Conservation (phyloP, 176 grass and related monocot genomes). For the Juncus inflexus region DNA sequence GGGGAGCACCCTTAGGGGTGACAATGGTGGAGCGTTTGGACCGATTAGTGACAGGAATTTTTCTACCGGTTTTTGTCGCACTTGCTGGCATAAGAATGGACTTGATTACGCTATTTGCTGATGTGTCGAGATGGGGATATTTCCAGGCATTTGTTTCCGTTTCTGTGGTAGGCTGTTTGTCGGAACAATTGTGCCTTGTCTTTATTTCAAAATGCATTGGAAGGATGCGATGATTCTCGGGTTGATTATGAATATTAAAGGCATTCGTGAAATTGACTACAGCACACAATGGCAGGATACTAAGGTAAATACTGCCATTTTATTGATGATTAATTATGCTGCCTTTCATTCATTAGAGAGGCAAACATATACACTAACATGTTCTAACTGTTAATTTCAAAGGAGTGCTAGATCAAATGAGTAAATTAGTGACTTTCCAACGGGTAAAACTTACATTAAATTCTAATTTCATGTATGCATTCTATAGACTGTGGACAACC, state of each 20-base stretch:
- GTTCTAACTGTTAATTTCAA: neutral
- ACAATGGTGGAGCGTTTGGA: conserved; percentile 59
- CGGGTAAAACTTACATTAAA: neutral
- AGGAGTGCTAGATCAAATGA: neutral
- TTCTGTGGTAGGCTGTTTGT: conserved; percentile 37
- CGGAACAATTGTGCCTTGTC: conserved; percentile 34
- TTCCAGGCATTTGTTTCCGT: conserved; percentile 44
- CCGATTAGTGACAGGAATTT: conserved; percentile 46
- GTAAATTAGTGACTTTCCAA: neutral
- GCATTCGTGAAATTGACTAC: conserved; percentile 52
- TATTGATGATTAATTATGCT: neutral
- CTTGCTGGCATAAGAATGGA: conserved; percentile 48
- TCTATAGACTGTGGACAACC: conserved; percentile 29
- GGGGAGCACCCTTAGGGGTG: conserved; percentile 69
- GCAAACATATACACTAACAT: neutral
- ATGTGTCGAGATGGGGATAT: conserved; percentile 20
- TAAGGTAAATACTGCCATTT: conserved; percentile 15
- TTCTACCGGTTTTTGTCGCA: conserved; percentile 60
- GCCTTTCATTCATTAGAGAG: neutral
- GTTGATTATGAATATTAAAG: conserved; percentile 82
- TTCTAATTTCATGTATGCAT: neutral
- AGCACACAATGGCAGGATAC: conserved; percentile 32
- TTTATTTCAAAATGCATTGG: conserved; percentile 45
- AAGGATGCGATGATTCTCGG: conserved; percentile 42
- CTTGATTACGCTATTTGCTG: conserved; percentile 8